Base-by-base conservation (phyloP, 1,139 yeast genomes). In the Suhomyces terraborum region DNA sequence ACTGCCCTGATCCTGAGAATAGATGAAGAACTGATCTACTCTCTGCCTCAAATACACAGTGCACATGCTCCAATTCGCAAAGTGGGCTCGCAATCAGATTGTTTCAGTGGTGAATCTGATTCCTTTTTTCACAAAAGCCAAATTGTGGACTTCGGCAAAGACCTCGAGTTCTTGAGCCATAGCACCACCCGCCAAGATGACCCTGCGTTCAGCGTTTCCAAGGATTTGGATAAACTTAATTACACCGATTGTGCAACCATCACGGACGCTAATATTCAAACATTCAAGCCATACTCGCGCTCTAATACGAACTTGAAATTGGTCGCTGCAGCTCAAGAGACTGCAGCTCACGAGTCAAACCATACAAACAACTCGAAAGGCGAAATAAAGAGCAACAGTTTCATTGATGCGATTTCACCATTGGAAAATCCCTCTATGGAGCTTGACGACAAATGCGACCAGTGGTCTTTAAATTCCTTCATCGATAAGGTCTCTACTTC, bases 231-330 rank as follows among this genome's bases (percentile, higher is more conserved):
- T 9, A 37, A 36, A 9, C 36, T 34, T 23, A 50, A 48, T 27
- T 32, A 43, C 4, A 46, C 51, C 10, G 51, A 48, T 6, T 40
- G 43, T 8, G 53, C 49, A 8, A 54, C 62, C 8, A 43, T 61
- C 6, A 50, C 50, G 7, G 57, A 59, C 35, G 57, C 64, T 5
- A 53, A 56, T 36, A 48, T 61, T 13, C 65, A 61, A 45, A 48
- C 54, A 2, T 52, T 50, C 45, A 53, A 49, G 33, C 46, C 52
- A 3, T 47, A 51, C 13, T 39, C 51, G 9, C 25, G 25, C 8
- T 42, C 53, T 5, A 36, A 35, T 12, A 12, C 42, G 17, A 40
- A 41, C 23, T 35, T 46, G 27, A 45, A 37, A 25, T 36, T 43
- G 8, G 33, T 43, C 3, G 34, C 35, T 16, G 25, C n/a, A n/a